Conservation (phyloP, 192 early-diverging fungal genomes). For the Tieghemiomyces parasiticus region DNA sequence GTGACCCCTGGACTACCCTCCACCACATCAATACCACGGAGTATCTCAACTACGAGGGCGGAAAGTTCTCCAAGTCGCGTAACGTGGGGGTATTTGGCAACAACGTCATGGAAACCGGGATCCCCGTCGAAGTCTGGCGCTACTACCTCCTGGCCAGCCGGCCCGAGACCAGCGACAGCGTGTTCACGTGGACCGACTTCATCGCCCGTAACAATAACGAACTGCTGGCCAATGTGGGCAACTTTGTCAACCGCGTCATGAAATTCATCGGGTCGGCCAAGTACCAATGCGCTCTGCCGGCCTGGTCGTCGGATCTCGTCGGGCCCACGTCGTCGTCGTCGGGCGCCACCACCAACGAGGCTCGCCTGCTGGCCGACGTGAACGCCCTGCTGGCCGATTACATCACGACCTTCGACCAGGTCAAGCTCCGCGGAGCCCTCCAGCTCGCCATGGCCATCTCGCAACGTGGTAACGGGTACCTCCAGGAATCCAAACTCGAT, state of each 20-base stretch:
- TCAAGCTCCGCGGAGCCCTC: constrained; percentile 75
- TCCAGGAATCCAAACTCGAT: constrained; percentile 87
- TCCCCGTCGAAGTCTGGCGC: constrained; percentile 88
- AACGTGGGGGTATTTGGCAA: constrained; percentile 95
- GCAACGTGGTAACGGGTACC: constrained; percentile 82
- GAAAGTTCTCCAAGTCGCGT: constrained; percentile 95
- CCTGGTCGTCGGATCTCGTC: constrained; percentile 24
- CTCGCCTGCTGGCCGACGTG: constrained; percentile 63
- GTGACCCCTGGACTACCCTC: constrained; percentile 81
- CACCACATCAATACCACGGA: constrained; percentile 90
- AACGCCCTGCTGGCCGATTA: constrained; percentile 64
- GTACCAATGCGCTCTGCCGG: constrained; percentile 73
- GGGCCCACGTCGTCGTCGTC: constrained; percentile 21
- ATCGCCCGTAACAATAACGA: constrained; percentile 90
- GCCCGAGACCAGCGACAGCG: constrained; percentile 81
- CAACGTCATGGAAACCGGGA: constrained; percentile 79
- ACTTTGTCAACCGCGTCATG: constrained; percentile 94
- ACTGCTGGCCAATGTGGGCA: constrained; percentile 89
- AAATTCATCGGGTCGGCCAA: constrained; percentile 79
- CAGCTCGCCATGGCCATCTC: constrained; percentile 86
- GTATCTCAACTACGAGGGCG: constrained; percentile 91
- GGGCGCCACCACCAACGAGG: constrained; percentile 39
- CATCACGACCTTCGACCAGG: constrained; percentile 58
- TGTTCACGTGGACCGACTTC: constrained; percentile 90
- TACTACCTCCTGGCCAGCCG: constrained; percentile 89